phyloP scores from a whole-genome alignment of 306 rosid genomes.

The Fagus crenata region DNA sequence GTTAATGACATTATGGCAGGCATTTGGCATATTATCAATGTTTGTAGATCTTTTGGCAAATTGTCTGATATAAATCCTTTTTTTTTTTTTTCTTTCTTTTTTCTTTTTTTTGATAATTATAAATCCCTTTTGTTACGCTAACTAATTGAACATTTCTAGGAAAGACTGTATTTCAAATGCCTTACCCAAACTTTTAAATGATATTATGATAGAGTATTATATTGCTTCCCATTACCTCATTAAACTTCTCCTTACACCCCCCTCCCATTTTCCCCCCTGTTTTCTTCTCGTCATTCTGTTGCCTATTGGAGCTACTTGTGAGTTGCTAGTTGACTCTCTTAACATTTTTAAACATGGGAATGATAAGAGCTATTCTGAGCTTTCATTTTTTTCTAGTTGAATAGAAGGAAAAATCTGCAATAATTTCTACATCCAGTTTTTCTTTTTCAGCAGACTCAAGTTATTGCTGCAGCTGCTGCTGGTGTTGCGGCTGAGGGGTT shows the following conservation, averaged over 20 bases:
- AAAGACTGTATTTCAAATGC: neutral
- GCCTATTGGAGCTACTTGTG: neutral
- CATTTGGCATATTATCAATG: neutral
- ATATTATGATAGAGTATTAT: neutral
- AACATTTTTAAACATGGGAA: neutral
- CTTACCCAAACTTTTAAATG: neutral
- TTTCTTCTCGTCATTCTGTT: neutral
- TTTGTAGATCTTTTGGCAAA: neutral
- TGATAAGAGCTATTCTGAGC: neutral
- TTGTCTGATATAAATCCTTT: neutral
- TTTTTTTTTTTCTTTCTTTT: neutral
- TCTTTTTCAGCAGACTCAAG: conserved; percentile 77
- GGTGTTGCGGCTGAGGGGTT: conserved; percentile 92
- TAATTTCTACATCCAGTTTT: conserved; percentile 44
- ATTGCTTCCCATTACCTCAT: neutral
- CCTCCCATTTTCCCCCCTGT: neutral
- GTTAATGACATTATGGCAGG: neutral
- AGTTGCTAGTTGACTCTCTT: neutral
- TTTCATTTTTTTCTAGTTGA: conserved; percentile 12
- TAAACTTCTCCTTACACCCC: no score
- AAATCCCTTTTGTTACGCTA: neutral
- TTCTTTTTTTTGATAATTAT: neutral
- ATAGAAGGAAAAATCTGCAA: conserved; percentile 26
- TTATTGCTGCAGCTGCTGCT: conserved; percentile 95
- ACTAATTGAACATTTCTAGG: conserved; percentile 5